phyloP scores from a whole-genome alignment of 441 rosid genomes.

The Isatis lusitanica region DNA sequence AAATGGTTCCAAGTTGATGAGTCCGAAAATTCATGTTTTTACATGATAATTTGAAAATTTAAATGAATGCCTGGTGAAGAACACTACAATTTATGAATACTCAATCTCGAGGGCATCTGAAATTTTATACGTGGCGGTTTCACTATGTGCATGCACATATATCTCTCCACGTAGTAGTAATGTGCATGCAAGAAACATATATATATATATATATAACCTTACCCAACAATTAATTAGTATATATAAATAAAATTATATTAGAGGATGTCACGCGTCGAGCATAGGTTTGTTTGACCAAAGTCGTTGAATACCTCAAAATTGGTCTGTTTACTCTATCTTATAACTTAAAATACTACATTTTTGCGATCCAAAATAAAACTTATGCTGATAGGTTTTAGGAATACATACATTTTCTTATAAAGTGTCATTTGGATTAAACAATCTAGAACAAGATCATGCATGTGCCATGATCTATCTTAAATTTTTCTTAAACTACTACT shows the following conservation, averaged over 20 bases:
- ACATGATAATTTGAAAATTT: background rate
- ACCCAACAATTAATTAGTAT: background rate
- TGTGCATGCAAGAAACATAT: background rate
- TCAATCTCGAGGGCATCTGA: background rate
- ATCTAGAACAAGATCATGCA: conserved; percentile 31
- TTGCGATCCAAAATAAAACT: conserved; percentile 6
- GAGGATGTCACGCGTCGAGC: conserved; percentile 12
- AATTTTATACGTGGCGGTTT: conserved; percentile 21
- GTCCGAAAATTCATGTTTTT: background rate
- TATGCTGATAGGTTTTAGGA: background rate
- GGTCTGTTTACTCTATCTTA: conserved; percentile 2
- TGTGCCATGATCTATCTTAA: conserved; percentile 41
- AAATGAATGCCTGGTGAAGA: background rate
- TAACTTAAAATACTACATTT: background rate
- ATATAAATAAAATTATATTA: background rate
- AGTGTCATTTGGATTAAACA: conserved; percentile 1
- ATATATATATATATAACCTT: background rate
- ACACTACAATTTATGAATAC: background rate
- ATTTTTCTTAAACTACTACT: conserved; percentile 19
- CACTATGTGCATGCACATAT: conserved; percentile 21
- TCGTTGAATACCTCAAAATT: conserved; percentile 2
- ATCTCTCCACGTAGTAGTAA: conserved; percentile 12
- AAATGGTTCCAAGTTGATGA: background rate
- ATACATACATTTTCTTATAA: background rate
- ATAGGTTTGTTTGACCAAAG: conserved; percentile 16